Percentiles rank a stretch among this genome's conserved stretches.
phyloP scores from a whole-genome alignment of 1,284 basidiomycete genomes.

The Pseudozyma hubeiensis region DNA sequence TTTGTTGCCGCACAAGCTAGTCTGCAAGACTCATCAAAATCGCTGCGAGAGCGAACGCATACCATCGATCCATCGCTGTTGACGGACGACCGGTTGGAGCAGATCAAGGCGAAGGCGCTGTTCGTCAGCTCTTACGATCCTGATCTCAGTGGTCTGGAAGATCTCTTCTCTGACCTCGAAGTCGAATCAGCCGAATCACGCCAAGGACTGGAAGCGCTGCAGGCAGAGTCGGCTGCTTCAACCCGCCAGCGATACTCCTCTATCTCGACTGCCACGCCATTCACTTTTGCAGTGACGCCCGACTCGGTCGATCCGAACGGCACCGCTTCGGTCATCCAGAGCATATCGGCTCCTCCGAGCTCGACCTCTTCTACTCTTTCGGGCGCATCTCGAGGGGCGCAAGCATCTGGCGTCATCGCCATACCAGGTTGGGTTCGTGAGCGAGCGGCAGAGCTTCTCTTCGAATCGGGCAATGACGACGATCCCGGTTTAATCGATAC shows the following conservation, averaged over 20 bases:
- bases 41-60: conserved; percentile 27
- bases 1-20: conserved; percentile 42
- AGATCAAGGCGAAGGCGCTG: conserved; percentile 58
- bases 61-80: conserved; percentile 25
- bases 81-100: conserved; percentile 52
- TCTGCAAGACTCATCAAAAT: conserved; percentile 25
- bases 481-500: conserved; percentile 78
- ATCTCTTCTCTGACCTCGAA: conserved; percentile 20
- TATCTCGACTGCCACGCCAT: conserved; percentile 29
- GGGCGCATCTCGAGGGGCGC: conserved; percentile 26
- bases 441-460: conserved; percentile 87
- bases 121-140: conserved; percentile 42
- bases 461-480: conserved; percentile 83
- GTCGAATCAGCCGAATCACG: background rate
- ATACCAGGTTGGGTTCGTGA: conserved; percentile 96
- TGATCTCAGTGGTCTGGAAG: conserved; percentile 12
- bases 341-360: conserved; percentile 12
- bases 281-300: conserved; percentile 28
- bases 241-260: conserved; percentile 19
- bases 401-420: conserved; percentile 75
- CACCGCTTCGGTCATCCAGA: conserved; percentile 37
- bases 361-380: conserved; percentile 20
- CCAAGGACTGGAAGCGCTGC: background rate
- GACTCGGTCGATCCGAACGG: conserved; percentile 26
- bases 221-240: background rate